Evolutionary conservation across 768 basidiomycete genomes (phyloP).

Genomic region (Agaricus subrufescens): DNA sequence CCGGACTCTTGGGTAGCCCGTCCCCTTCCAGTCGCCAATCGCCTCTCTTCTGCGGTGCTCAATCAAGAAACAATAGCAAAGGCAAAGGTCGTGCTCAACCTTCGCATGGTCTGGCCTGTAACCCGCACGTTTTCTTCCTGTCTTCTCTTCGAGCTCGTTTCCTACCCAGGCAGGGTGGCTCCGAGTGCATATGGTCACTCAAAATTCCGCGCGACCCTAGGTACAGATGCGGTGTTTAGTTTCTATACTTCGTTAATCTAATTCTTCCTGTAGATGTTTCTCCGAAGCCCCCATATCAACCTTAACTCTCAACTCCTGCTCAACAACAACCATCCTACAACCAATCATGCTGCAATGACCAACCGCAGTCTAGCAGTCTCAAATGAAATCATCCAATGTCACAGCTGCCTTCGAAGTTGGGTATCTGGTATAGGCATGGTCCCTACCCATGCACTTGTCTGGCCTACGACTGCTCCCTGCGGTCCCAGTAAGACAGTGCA

Average conservation of each 20-base stretch:
- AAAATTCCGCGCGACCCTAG: not conserved
- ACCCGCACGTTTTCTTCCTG: not conserved
- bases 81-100: slow-evolving; percentile 23
- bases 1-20: not conserved
- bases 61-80: slow-evolving; percentile 16
- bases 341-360: not conserved
- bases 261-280: not conserved
- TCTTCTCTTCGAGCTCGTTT: not conserved
- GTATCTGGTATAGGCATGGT: too few species aligned
- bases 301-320: not conserved
- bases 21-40: slow-evolving; percentile 20
- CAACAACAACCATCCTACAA: not conserved
- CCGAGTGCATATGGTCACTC: slow-evolving; percentile 7
- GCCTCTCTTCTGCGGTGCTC: slow-evolving; percentile 20
- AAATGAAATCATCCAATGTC: not conserved
- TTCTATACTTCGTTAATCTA: not conserved
- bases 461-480: too few species aligned
- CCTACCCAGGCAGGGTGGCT: not conserved
- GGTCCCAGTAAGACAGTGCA: too few species aligned
- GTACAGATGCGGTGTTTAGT: not conserved
- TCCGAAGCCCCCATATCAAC: not conserved
- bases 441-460: too few species aligned
- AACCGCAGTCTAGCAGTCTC: not conserved
- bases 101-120: slow-evolving; percentile 13
- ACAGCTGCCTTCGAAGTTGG: too few species aligned